These are phyloP conservation scores for Houttuynia cordata DNA, from an alignment of 164 flowering plant genomes.

Conservation along the genomic window DNA sequence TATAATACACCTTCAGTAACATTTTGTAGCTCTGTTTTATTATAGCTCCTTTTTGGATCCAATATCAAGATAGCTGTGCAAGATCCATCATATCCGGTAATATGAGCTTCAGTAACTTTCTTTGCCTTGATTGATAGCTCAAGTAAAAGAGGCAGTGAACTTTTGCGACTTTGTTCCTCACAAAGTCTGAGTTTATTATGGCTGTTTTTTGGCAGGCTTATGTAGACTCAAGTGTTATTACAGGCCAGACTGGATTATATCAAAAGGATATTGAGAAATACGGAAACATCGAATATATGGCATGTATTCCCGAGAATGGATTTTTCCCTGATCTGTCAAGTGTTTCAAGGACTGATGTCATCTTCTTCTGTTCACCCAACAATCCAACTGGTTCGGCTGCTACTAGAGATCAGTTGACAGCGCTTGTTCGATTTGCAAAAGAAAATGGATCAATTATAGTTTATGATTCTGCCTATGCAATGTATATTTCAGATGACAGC, in stretches of 20 bases:
- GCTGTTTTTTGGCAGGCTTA: constrained; percentile 47
- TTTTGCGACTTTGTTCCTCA: neutral
- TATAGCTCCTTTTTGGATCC: constrained; percentile 76
- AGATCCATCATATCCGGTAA: constrained; percentile 96
- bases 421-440: constrained; percentile 75
- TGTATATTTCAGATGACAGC: constrained; percentile 78
- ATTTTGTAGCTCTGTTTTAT: neutral
- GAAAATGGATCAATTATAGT: constrained; percentile 85
- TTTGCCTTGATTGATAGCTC: neutral
- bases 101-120: neutral
- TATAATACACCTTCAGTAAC: too few relatives aligned
- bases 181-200: neutral
- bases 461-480: constrained; percentile 87
- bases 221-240: constrained; percentile 89
- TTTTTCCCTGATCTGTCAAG: constrained; percentile 82
- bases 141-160: neutral
- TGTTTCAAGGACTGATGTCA: constrained; percentile 58
- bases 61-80: constrained; percentile 78
- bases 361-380: constrained; percentile 95
- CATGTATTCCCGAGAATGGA: constrained; percentile 75
- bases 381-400: constrained; percentile 94
- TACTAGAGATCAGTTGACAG: constrained; percentile 65
- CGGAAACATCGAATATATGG: constrained; percentile 88
- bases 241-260: constrained; percentile 86
- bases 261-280: constrained; percentile 67